Evolutionary conservation across 1,284 basidiomycete species (phyloP), one percentile per base, ranked within the genome.

Genomic region (Austropuccinia psidii): DNA sequence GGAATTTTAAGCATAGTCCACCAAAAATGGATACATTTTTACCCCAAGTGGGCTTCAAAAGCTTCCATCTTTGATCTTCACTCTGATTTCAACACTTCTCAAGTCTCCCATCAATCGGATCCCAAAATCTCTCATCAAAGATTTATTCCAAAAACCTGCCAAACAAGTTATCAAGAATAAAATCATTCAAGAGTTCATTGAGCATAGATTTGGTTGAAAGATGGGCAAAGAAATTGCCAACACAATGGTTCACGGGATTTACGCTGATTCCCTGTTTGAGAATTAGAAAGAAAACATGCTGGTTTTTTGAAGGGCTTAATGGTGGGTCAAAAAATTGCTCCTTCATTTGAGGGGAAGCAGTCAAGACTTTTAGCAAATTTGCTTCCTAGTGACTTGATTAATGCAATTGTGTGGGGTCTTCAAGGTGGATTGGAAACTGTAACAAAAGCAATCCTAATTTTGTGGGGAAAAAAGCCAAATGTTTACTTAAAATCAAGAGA

Each of bases 231-330:
- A 85, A 4, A 85, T 96, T 61, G 88, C 89, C 2, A 91, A 89
- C 72, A 90, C 93, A 0, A 84, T 97, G 75, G 86, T 93, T 0
- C 94, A 97, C 78, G 95, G 94, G 0, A 90, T 98, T 75, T 97
- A 96, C 79, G 93, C 92, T 0, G 87, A 91, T 0, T 92, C 0
- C 83, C 83, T 3, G 77, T 96, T 21, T 89, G 86, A 84, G 85
- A 88, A 31, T 83, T 87, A 0, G 89, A 91, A 79, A 84, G 86
- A 64, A 87, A 87, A 3, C 82, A 85, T 15, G 90, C 90, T 0
- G 88, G 89, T 52, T 83, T 94, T 24, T 78, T 89, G 0, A 83
- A 86, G 33, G 89, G 90, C n/a, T 78, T 88, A 61, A 76, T 90
- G 11, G 79, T 80, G 17, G 61, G 76, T 7, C 69, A 67, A 62